These are phyloP conservation scores for Russula sp. DNA, from an alignment of 768 basidiomycete genomes.

Conservation along the genomic window DNA sequence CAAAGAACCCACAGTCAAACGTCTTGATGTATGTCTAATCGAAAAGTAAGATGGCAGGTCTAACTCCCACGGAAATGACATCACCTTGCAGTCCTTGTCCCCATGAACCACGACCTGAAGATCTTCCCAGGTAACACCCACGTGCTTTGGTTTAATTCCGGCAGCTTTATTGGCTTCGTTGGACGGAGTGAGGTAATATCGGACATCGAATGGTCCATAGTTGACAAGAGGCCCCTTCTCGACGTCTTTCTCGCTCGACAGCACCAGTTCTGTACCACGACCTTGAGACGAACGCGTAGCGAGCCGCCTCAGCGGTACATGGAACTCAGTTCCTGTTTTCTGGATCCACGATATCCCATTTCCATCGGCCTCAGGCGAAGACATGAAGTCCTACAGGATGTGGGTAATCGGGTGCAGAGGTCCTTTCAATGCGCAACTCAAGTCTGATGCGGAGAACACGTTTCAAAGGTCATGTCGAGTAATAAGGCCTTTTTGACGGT, in stretches of 20 bases:
- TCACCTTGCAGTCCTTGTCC: slow-evolving; percentile 54
- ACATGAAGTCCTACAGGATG: not conserved
- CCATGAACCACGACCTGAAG: slow-evolving; percentile 61
- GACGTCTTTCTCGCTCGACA: slow-evolving; percentile 35
- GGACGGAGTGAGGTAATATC: slow-evolving; percentile 62
- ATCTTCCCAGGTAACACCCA: slow-evolving; percentile 73
- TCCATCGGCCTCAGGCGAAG: not conserved
- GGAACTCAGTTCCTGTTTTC: not conserved
- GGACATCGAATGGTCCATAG: slow-evolving; percentile 53
- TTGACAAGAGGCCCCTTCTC: slow-evolving; percentile 45
- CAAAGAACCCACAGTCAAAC: slow-evolving; percentile 50
- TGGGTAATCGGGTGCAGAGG: not conserved
- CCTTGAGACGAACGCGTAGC: not conserved
- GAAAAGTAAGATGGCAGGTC: slow-evolving; percentile 6
- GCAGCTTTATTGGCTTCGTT: slow-evolving; percentile 64
- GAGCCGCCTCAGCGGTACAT: not conserved
- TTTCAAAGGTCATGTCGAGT: not conserved
- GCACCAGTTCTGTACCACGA: not conserved
- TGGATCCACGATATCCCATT: not conserved
- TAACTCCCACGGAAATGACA: slow-evolving; percentile 10
- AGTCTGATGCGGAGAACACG: not conserved
- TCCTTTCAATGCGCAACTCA: not conserved
- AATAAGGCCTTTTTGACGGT: not conserved
- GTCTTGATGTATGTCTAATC: slow-evolving; percentile 56
- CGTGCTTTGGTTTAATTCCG: slow-evolving; percentile 71